These are phyloP conservation scores for Somion occarium DNA, from an alignment of 1,284 basidiomycete species.

Conservation along the genomic window DNA sequence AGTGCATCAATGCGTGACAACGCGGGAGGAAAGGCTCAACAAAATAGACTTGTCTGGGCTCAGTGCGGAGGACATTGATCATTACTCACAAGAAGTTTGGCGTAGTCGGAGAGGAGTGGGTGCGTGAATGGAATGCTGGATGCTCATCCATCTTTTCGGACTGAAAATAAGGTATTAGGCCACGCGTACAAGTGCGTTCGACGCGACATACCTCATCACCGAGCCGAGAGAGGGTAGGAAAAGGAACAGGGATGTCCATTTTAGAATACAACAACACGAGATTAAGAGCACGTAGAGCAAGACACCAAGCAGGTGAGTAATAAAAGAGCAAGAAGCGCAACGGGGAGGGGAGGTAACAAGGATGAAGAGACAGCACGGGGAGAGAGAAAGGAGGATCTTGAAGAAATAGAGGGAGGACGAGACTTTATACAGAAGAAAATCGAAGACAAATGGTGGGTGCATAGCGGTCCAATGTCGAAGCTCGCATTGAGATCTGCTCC, in stretches of 20 bases:
- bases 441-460: neutral
- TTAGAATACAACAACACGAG: neutral
- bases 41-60: too few species aligned
- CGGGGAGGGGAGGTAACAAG: neutral
- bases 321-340: neutral
- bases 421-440: neutral
- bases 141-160: slow-evolving; percentile 15
- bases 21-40: too few species aligned
- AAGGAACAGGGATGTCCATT: slow-evolving; percentile 22
- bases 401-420: neutral
- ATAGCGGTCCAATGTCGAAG: neutral
- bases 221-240: slow-evolving; percentile 22
- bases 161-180: slow-evolving; percentile 4
- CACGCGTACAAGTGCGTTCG: neutral
- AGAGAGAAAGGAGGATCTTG: neutral
- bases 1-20: too few species aligned
- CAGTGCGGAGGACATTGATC: too few species aligned
- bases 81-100: slow-evolving; percentile 1
- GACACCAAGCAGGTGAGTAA: neutral
- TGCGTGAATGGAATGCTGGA: slow-evolving; percentile 16
- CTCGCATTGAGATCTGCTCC: neutral
- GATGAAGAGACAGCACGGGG: neutral
- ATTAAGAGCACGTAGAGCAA: neutral
- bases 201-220: slow-evolving; percentile 22
- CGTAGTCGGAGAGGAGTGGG: slow-evolving; percentile 8